Conservation (phyloP, 1,139 yeast species). For the Wickerhamomyces sp. region DNA sequence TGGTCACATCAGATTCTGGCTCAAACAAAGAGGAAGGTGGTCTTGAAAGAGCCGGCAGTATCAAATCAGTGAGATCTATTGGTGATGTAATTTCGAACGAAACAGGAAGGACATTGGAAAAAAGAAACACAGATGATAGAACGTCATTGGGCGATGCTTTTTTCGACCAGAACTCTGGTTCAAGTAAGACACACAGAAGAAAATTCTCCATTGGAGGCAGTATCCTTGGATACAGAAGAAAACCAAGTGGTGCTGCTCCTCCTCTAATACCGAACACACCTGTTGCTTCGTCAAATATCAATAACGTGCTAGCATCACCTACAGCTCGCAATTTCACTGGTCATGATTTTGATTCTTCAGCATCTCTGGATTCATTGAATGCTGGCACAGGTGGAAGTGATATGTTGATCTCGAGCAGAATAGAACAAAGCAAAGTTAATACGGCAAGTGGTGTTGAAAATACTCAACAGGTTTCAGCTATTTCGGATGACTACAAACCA, state of each 20-base stretch:
- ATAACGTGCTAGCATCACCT: conserved; percentile 10
- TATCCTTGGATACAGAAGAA: conserved; percentile 24
- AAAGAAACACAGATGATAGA: conserved; percentile 4
- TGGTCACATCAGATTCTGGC: conserved; percentile 25
- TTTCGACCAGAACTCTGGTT: conserved; percentile 15
- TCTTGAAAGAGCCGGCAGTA: conserved; percentile 10
- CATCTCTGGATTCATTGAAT: conserved; percentile 57
- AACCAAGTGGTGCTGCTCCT: conserved; percentile 17
- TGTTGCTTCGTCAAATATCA: conserved; percentile 29
- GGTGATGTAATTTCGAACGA: conserved; percentile 2
- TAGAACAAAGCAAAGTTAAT: conserved; percentile 37
- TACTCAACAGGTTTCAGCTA: conserved; percentile 2
- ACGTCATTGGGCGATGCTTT: conserved; percentile 10
- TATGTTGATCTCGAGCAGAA: conserved; percentile 56
- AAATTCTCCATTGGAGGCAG: conserved; percentile 58
- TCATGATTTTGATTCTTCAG: conserved; percentile 39
- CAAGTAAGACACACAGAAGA: conserved; percentile 43
- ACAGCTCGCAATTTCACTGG: conserved; percentile 12
- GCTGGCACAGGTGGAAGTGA: conserved; percentile 56
- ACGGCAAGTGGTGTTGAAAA: conserved; percentile 1
- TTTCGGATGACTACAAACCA: conserved; percentile 1
- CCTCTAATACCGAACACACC: conserved; percentile 35
- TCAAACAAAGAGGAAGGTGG: conserved; percentile 4
- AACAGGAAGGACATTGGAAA: conserved; percentile 2
- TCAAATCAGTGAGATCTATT: conserved; percentile 10